Conservation (phyloP, 768 basidiomycete genomes). For the Boletus pseudo-olivaceus region DNA sequence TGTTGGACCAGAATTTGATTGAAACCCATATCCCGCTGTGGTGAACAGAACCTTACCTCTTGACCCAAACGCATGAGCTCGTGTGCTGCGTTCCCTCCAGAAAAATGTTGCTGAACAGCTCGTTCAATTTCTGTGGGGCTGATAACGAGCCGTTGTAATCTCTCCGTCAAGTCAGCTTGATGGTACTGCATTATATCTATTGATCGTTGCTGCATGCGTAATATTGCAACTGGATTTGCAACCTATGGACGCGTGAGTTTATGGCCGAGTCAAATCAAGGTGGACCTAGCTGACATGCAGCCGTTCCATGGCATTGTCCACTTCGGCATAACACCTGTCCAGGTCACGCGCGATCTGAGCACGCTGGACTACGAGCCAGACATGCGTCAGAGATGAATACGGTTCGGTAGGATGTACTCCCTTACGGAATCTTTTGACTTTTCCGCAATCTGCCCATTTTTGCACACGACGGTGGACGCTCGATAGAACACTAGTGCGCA, state of each 20-base stretch:
- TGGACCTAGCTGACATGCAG: constrained; percentile 38
- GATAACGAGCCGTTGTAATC: constrained; percentile 40
- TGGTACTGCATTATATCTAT: constrained; percentile 27
- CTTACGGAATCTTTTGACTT: constrained; percentile 40
- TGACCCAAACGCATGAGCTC: constrained; percentile 54
- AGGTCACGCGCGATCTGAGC: constrained; percentile 46
- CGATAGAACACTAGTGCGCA: constrained; percentile 37
- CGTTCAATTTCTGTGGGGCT: constrained; percentile 35
- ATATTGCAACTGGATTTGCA: constrained; percentile 16
- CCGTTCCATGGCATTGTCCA: constrained; percentile 39
- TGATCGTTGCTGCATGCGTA: constrained; percentile 30
- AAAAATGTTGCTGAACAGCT: constrained; percentile 38
- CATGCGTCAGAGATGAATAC: constrained; percentile 3
- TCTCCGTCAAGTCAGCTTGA: constrained; percentile 34
- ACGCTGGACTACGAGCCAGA: constrained; percentile 37
- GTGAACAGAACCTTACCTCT: constrained; percentile 30
- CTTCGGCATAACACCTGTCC: constrained; percentile 40
- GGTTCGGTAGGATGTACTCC: neutral
- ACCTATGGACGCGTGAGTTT: constrained; percentile 17
- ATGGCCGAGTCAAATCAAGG: neutral
- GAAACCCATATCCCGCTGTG: neutral
- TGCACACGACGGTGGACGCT: constrained; percentile 38
- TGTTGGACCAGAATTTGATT: neutral
- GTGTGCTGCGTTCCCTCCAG: constrained; percentile 41
- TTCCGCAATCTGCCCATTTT: constrained; percentile 39